phyloP scores from a whole-genome alignment of 768 basidiomycete species.

The Leucocoprinus sp. region DNA sequence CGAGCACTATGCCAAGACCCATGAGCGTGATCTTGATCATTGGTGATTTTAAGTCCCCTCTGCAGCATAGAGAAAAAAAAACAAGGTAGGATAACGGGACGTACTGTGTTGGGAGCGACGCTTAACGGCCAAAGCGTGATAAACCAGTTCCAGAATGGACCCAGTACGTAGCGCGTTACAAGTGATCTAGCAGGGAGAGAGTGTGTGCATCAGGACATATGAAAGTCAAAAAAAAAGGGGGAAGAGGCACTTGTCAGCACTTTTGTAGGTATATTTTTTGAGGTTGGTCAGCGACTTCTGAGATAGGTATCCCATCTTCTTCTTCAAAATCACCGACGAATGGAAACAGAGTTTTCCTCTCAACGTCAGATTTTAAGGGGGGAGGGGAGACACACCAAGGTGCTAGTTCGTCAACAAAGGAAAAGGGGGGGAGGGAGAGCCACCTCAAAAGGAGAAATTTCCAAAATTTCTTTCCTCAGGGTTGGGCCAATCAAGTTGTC shows the following conservation, averaged over 20 bases:
- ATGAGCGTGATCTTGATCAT: slow-evolving; percentile 72
- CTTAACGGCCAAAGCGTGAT: slow-evolving; percentile 80
- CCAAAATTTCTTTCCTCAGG: background rate
- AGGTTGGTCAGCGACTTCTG: slow-evolving; percentile 49
- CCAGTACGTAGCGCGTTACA: slow-evolving; percentile 65
- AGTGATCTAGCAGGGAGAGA: slow-evolving; percentile 56
- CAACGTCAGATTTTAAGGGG: too few species aligned
- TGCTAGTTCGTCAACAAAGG: background rate
- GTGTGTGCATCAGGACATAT: slow-evolving; percentile 8
- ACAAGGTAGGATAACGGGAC: too few species aligned
- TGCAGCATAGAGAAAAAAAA: too few species aligned
- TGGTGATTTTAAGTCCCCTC: too few species aligned
- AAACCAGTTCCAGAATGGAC: slow-evolving; percentile 88
- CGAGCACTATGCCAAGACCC: slow-evolving; percentile 70
- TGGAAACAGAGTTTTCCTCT: background rate
- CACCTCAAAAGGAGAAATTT: background rate
- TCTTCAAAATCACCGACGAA: background rate
- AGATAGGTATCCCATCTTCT: slow-evolving; percentile 3
- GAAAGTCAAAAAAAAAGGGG: slow-evolving; percentile 1
- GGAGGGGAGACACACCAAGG: too few species aligned
- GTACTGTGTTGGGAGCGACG: slow-evolving; percentile 84
- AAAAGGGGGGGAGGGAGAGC: background rate
- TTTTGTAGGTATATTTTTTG: slow-evolving; percentile 71
- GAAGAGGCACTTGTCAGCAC: slow-evolving; percentile 62
- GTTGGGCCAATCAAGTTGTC: too few species aligned